Base-by-base conservation (phyloP, 2,329 filamentous ascomycete species). In the Zasmidium angulare region DNA sequence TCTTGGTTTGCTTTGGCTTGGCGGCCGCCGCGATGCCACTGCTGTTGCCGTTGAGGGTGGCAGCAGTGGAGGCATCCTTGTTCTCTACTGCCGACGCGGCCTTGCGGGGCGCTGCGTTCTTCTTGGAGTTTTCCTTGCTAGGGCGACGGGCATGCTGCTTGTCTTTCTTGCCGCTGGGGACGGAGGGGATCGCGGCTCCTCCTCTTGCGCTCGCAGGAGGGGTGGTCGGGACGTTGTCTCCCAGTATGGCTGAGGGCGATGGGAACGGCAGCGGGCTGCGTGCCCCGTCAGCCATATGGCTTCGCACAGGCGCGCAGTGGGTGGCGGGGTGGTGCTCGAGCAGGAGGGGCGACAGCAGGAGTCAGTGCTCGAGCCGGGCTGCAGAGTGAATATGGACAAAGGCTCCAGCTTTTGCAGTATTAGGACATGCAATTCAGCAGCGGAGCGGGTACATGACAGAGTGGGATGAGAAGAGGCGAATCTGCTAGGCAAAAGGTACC, bases 1-100 rank as follows among this genome's bases (percentile, higher is more conserved):
- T 89, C 75, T 90, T 90, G 61, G 86, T 88, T 75, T 89, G 87
- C 71, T 89, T 90, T 26, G 85, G 84, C 70, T 88, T 90, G 47
- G 75, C 75, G 56, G 79, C 72, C 36, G 36, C 36, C 36, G 36
- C 36, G 14, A 3, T 43, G 26, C 71, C 75, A 54, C 71, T 74
- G 68, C 74, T 73, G 56, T 64, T 68, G 51, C 59, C 51, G 47
- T 53, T 46, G 36, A 63, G 53, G 43, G 24, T 19, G 43, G 36
- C 36, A 17, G 58, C 60, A 53, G 58, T 65, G 29, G 60, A 52
- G 22, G 55, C 55, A 56, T 58, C 56, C 53, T 58, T 61, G 48
- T 46, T 49, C 24, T 66, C 64, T 48, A 56, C 46, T 21, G 58
- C 51, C 50, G 54, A 58, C 31, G 31, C 36, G 36, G 56, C 59